These are phyloP conservation scores for Psilocybe azurescens DNA, from an alignment of 768 basidiomycete genomes.

Conservation along the genomic window DNA sequence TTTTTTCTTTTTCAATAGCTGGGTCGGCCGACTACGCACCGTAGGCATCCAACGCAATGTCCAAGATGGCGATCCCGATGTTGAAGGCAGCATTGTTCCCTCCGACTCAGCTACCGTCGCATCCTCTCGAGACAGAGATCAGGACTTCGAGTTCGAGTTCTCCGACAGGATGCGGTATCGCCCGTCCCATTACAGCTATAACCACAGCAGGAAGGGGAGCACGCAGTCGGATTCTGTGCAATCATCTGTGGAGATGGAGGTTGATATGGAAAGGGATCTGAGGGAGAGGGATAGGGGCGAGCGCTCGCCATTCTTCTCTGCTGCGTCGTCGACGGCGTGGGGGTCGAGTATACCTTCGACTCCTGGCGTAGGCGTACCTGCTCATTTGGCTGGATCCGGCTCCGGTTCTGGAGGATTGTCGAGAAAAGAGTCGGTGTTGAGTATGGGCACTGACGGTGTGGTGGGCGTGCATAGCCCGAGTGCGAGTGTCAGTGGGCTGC, in stretches of 20 bases:
- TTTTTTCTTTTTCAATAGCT: constrained; percentile 47
- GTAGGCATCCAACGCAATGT: constrained; percentile 72
- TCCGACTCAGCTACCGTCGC: neutral
- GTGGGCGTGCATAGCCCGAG: constrained; percentile 20
- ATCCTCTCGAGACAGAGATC: neutral
- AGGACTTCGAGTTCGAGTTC: constrained; percentile 8
- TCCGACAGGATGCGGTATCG: constrained; percentile 9
- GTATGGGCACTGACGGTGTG: neutral
- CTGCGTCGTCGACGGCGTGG: constrained; percentile 8
- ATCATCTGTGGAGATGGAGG: neutral
- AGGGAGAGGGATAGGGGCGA: neutral
- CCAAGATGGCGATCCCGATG: constrained; percentile 28
- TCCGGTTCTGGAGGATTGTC: neutral
- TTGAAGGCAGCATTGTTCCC: neutral
- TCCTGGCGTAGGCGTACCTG: neutral
- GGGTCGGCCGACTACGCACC: constrained; percentile 82
- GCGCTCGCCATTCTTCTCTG: constrained; percentile 6
- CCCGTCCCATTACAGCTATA: neutral
- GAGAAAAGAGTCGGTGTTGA: neutral
- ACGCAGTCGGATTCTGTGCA: neutral
- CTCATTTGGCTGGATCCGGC: neutral
- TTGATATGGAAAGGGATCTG: neutral
- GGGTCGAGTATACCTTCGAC: constrained; percentile 11
- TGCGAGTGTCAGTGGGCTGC: constrained; percentile 10
- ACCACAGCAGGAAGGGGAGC: constrained; percentile 2